Conservation (phyloP, 2,329 filamentous ascomycete genomes). For the Venturia pyrina region DNA sequence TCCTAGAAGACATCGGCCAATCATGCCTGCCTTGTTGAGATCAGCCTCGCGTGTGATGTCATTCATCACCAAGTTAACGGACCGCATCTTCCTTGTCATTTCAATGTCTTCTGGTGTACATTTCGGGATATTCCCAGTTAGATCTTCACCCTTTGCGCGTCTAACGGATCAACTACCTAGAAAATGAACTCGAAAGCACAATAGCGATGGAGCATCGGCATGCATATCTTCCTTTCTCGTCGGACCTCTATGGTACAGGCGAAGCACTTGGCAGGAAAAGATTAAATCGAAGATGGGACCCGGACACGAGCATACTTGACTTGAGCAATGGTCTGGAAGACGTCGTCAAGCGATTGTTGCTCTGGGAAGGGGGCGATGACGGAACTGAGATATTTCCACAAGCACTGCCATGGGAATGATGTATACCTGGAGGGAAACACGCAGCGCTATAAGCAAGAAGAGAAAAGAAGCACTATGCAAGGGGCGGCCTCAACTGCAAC, state of each 20-base stretch:
- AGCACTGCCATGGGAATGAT: constrained; percentile 5
- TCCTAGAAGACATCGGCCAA: background rate
- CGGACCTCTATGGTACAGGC: constrained; percentile 9
- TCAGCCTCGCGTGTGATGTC: background rate
- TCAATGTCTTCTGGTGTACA: background rate
- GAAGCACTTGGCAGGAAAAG: background rate
- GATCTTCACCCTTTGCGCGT: background rate
- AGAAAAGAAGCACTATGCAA: background rate
- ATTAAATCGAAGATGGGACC: constrained; percentile 4
- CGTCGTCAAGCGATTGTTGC: background rate
- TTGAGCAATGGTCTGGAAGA: background rate
- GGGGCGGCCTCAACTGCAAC: background rate
- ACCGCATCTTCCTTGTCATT: no score
- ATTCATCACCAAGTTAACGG: background rate
- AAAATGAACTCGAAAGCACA: constrained; percentile 1
- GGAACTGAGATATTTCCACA: constrained; percentile 8
- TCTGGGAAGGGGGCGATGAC: background rate
- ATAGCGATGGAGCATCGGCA: constrained; percentile 7
- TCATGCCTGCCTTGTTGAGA: background rate
- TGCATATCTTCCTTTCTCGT: constrained; percentile 3
- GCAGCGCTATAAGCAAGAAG: background rate
- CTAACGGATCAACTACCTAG: background rate
- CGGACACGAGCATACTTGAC: constrained; percentile 1
- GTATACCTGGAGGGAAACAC: background rate
- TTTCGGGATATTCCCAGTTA: background rate